Base-by-base conservation (phyloP, 148 eudicot species). In the Spergularia bocconei region DNA sequence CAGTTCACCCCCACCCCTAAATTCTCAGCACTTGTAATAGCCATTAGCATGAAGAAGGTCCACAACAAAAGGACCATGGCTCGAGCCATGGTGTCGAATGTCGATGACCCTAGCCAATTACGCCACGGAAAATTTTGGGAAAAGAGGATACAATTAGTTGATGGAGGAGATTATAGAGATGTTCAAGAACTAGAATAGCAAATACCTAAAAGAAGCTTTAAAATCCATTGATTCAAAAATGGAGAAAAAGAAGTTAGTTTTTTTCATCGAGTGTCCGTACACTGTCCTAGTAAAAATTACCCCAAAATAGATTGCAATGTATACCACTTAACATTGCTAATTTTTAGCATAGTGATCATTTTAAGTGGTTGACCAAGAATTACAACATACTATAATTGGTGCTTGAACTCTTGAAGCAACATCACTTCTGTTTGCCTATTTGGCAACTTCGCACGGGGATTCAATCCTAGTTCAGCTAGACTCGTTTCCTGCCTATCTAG, bases 1-100 rank as follows among this genome's bases (percentile, higher is more conserved):
- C 98, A 94, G 13, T 94, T 94, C 57, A 94, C 93, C 39, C 98
- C 98, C 13, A 91, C 4, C 48, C 44, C 29, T 60, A 13, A 11
- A 29, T 25, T 57, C 11, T 53, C 71, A 4, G 55, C 80, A 10
- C 33, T 63, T 11, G 71, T 58, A 16, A 8, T 51, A n/a, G 50
- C 58, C 82, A 75, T 23, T 12, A 67, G 12, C 75, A 78, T 39
- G 4, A 61, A 33, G n/a, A 72, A 68, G 67, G 73, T 73, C 78
- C 75, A 77, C 48, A 71, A 13, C 57, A 52, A 71, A 36, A 75
- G 68, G 67, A 77, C 76, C 83, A 63, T 75, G 86, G 83, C 85
- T 63, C 73, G 80, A 75, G 77, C 83, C 88, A 86, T 86, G 83
- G 77, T 51, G 23, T 69, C 0, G 56, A 69, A 73, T 51, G 23